Percentiles rank a stretch among this genome's conserved stretches.
Evolutionary conservation across 805 yeast genomes (phyloP).

Genomic region (Cyberlindnera bimundalis): DNA sequence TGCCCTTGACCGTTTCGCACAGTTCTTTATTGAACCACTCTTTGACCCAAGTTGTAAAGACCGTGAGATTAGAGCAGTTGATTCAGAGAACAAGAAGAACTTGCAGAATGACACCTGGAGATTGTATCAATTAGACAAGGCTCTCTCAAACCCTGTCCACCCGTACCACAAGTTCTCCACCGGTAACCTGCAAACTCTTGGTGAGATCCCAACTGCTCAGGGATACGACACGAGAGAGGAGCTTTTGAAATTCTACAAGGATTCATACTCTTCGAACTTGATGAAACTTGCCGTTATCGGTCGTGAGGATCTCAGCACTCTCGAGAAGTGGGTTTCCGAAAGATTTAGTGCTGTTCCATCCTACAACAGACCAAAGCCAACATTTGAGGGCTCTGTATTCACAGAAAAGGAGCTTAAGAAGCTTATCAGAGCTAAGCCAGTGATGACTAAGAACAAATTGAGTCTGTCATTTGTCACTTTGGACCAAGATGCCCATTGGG

Average conservation of each 20-base stretch:
- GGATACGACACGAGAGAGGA: slow-evolving; percentile 80
- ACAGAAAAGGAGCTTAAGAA: slow-evolving; percentile 47
- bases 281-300: slow-evolving; percentile 88
- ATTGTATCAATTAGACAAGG: slow-evolving; percentile 76
- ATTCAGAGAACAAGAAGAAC: slow-evolving; percentile 93
- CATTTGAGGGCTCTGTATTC: slow-evolving; percentile 47
- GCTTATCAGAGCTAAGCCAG: slow-evolving; percentile 68
- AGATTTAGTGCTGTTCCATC: slow-evolving; percentile 64
- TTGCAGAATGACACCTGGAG: slow-evolving; percentile 90
- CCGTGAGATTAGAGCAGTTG: slow-evolving; percentile 91
- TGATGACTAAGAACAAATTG: slow-evolving; percentile 70
- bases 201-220: slow-evolving; percentile 52
- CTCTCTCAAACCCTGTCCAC: slow-evolving; percentile 67
- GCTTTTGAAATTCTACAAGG: slow-evolving; percentile 67
- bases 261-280: slow-evolving; percentile 76
- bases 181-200: slow-evolving; percentile 77
- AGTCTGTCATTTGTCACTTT: slow-evolving; percentile 73
- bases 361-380: slow-evolving; percentile 28
- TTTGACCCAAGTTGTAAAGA: slow-evolving; percentile 75
- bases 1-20: slow-evolving; percentile 89
- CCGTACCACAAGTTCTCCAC: slow-evolving; percentile 89
- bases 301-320: slow-evolving; percentile 67
- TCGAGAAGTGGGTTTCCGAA: slow-evolving; percentile 67
- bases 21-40: slow-evolving; percentile 84
- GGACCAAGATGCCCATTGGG: slow-evolving; percentile 67